Evolutionary conservation across 768 basidiomycete species (phyloP).

Genomic region (Phylloporus sp.): DNA sequence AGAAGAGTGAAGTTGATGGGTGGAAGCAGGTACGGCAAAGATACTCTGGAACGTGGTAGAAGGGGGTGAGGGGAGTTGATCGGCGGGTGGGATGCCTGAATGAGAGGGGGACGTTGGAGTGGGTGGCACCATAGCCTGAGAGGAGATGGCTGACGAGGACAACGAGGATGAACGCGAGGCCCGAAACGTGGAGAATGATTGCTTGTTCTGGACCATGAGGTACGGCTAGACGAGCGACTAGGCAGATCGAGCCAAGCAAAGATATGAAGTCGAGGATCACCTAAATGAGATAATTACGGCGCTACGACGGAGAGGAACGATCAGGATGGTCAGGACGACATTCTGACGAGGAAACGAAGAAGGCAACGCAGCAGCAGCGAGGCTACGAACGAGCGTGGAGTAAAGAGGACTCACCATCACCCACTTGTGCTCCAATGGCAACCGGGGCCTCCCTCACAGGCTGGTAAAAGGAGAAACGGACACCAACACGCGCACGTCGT

Average conservation of each 20-base stretch:
- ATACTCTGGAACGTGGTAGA: slow-evolving; percentile 33
- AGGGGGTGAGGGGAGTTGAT: slow-evolving; percentile 37
- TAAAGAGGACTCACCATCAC: slow-evolving; percentile 27
- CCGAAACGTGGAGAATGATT: slow-evolving; percentile 36
- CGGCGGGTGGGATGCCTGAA: slow-evolving; percentile 40
- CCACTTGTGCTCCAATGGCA: no score
- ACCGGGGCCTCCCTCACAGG: no score
- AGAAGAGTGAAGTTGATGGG: slow-evolving; percentile 22
- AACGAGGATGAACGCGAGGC: slow-evolving; percentile 43
- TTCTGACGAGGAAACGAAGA: slow-evolving; percentile 8
- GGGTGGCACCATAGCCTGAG: slow-evolving; percentile 39
- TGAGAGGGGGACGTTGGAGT: slow-evolving; percentile 32
- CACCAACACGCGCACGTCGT: slow-evolving; percentile 15
- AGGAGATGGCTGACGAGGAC: slow-evolving; percentile 38
- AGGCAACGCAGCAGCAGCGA: slow-evolving; percentile 24
- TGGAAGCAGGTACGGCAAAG: slow-evolving; percentile 25
- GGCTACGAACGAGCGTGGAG: slow-evolving; percentile 20
- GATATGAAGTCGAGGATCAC: slow-evolving; percentile 28
- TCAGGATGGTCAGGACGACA: slow-evolving; percentile 14
- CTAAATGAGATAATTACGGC: slow-evolving; percentile 26
- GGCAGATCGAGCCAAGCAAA: slow-evolving; percentile 20
- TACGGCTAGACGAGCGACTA: slow-evolving; percentile 16
- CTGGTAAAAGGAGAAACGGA: slow-evolving; percentile 4
- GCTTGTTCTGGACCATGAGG: slow-evolving; percentile 33
- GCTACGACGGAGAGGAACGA: slow-evolving; percentile 20